Base-by-base conservation (phyloP, 176 grass and related monocot species). In the Oropetium thomaeum region DNA sequence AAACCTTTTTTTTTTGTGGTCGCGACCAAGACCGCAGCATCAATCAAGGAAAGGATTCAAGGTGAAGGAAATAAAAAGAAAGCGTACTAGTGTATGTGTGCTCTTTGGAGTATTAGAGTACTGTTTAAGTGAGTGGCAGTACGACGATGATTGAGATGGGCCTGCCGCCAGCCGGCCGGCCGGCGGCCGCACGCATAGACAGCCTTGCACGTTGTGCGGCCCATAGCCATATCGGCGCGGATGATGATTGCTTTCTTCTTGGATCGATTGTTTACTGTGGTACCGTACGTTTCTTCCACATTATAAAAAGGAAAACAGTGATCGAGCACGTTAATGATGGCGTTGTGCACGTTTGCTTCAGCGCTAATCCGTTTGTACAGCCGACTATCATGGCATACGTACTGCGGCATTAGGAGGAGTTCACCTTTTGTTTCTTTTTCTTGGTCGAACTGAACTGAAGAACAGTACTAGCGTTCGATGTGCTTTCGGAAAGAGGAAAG, bases 181-280 rank as follows among this genome's bases (percentile, higher is more conserved):
- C 28, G 58, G 13, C 55, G 55, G 26, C 10, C 28, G 32, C 27
- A 23, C 38, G 27, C 77, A 60, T 40, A 37, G 28, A 61, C 52
- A 25, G 48, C 1, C 29, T 33, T 37, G 37, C 61, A 75, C 62
- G 60, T 58, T 4, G 48, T 1, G 28, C 5, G 0, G 55, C 11
- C 28, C 16, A 6, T 38, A 6, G n/a, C n/a, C n/a, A n/a, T n/a
- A n/a, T 43, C 45, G 72, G 71, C 30, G 48, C 31, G 59, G 14
- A 26, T 32, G 22, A 76, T 61, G 72, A 59, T 76, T 69, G 70
- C 49, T 27, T 57, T 13, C 19, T 55, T 32, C 49, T 52, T 52
- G 23, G 37, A 26, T 74, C 39, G 49, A 28, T 82, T 47, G 48
- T 47, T 59, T 67, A 27, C 35, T 58, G 54, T 22, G 52, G 15